Conservation (phyloP, 805 yeast species). For the Kluyveromyces nonfermentans region DNA sequence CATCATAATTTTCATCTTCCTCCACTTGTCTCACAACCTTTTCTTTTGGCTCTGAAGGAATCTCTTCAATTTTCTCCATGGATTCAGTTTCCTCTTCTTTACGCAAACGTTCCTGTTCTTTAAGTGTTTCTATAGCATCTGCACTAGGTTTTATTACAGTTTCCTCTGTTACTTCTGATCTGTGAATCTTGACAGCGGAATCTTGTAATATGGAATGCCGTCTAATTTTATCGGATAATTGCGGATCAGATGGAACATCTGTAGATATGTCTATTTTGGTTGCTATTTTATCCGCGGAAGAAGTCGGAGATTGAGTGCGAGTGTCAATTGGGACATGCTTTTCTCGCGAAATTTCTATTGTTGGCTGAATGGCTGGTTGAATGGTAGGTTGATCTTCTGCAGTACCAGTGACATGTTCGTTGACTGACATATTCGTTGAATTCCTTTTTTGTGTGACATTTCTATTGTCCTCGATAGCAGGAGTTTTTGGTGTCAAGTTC, state of each 20-base stretch:
- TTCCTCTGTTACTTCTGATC: conserved; percentile 3
- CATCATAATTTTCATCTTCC: conserved; percentile 39
- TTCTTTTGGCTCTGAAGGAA: conserved; percentile 11
- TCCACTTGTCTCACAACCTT: conserved; percentile 32
- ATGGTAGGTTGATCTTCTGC: too few relatives aligned
- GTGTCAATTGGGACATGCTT: conserved; percentile 3
- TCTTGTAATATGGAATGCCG: neutral
- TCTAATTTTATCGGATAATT: neutral
- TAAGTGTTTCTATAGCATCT: conserved; percentile 31
- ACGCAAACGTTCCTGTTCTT: conserved; percentile 33
- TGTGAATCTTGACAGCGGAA: neutral
- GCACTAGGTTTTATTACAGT: conserved; percentile 29
- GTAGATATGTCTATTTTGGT: too few relatives aligned
- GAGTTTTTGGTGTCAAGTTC: too few relatives aligned
- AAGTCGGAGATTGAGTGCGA: conserved; percentile 3
- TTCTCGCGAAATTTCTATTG: neutral
- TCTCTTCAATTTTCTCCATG: conserved; percentile 7
- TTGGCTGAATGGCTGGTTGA: neutral
- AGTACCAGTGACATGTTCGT: too few relatives aligned
- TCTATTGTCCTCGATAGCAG: too few relatives aligned
- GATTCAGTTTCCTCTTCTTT: conserved; percentile 28
- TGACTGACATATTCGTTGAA: too few relatives aligned
- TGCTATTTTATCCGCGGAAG: neutral
- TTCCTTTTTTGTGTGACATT: too few relatives aligned
- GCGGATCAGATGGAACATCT: neutral